These are phyloP conservation scores for Macrophomina phaseolina DNA, from an alignment of 2,329 filamentous ascomycete species.

Conservation along the genomic window DNA sequence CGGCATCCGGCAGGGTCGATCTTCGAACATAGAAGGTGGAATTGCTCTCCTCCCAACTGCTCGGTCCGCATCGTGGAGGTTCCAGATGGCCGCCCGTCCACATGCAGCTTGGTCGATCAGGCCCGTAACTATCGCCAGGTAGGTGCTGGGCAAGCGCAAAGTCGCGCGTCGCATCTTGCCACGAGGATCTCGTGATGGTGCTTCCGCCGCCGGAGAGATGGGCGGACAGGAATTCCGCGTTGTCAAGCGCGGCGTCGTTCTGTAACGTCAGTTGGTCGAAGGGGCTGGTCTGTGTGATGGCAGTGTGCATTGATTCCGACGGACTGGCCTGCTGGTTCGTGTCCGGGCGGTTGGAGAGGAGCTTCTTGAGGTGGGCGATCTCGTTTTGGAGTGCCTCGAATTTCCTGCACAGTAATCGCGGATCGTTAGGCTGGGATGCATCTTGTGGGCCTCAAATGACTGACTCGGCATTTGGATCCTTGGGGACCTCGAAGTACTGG, in stretches of 20 bases:
- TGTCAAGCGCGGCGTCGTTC: not conserved
- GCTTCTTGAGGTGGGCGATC: constrained; percentile 27
- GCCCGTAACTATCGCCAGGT: not conserved
- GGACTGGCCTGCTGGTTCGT: not conserved
- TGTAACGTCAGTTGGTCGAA: not conserved
- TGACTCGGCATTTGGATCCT: constrained; percentile 33
- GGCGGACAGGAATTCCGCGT: not conserved
- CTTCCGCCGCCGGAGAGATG: not conserved
- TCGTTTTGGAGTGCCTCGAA: constrained; percentile 2
- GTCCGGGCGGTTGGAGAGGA: not conserved
- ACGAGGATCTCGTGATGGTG: not conserved
- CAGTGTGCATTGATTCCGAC: not conserved
- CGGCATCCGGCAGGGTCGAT: constrained; percentile 31
- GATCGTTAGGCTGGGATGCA: constrained; percentile 34
- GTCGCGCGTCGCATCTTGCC: not conserved
- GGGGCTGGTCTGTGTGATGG: not conserved
- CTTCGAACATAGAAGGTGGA: constrained; percentile 18
- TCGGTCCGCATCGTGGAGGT: not conserved
- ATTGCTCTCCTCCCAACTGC: not conserved
- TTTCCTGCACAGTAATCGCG: constrained; percentile 34
- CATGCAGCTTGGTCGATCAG: not conserved
- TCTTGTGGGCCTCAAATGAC: not conserved
- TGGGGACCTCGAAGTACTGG: constrained; percentile 36
- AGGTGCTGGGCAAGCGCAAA: not conserved
- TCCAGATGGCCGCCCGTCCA: not conserved